Percentiles rank a stretch among this genome's conserved stretches.
Evolutionary conservation across 257 asterid species (phyloP).

Genomic region (Plectranthus barbatus): DNA sequence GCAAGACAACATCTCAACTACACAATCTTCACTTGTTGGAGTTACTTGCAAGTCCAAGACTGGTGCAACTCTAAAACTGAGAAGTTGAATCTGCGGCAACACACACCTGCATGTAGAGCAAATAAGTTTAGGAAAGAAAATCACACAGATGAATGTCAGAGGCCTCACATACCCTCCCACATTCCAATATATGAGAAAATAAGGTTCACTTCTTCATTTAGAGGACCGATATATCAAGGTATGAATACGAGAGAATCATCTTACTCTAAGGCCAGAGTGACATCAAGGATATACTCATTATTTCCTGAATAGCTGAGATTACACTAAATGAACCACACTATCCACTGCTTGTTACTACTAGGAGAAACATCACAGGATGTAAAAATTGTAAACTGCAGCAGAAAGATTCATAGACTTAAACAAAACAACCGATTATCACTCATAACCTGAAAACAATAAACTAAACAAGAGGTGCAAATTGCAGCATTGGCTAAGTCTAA

Average conservation of each 20-base stretch:
- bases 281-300: no score
- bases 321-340: neutral
- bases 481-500: neutral
- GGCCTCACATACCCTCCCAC: neutral
- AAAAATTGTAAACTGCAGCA: neutral
- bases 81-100: constrained; percentile 68
- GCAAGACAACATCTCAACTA: constrained; percentile 75
- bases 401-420: no score
- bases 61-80: constrained; percentile 73
- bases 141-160: neutral
- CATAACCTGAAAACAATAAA: neutral
- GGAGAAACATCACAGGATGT: neutral
- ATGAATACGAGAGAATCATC: neutral
- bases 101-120: constrained; percentile 52
- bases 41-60: constrained; percentile 63
- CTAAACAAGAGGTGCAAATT: neutral
- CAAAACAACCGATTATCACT: no score
- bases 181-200: neutral
- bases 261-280: neutral
- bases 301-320: neutral
- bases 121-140: constrained; percentile 2
- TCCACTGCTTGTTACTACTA: neutral
- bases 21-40: constrained; percentile 51
- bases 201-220: neutral
- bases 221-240: neutral